Evolutionary conservation across 495 filamentous ascomycete genomes (phyloP), one percentile per base, ranked within the genome.

Genomic region (Sabuloglossum arenarium): DNA sequence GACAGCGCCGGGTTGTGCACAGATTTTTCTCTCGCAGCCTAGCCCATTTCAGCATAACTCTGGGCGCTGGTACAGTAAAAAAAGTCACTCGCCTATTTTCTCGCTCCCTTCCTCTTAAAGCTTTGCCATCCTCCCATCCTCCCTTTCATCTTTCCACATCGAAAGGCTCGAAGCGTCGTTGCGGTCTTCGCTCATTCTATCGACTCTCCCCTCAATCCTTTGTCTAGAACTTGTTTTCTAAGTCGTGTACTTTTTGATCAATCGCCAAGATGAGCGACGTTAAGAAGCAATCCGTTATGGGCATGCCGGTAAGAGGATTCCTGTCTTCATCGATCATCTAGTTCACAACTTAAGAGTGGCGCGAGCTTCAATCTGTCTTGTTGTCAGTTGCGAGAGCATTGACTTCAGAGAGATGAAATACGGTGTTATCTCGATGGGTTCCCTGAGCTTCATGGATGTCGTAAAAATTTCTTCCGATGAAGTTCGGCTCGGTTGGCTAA

Each of bases 261-360:
- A 50, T 67, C 70, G 69, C 72, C 69, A 67, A 67, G 63, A 69
- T 67, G 66, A 65, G 70, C 61, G 61, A 68, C 46, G 64, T 58
- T 59, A 67, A 68, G 67, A 86, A 85, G 60, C 86, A 88, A 83
- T 75, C 80, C 72, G 75, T 89, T 69, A 72, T 94, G 79, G 88
- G 88, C 78, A 91, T 95, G 87, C 88, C 82, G 66, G 69, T 74
- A 70, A 69, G 72, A 70, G 46, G 34, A 25, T 56, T 54, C 50
- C 14, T 1, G 16, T 58, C 43, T 46, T 51, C 56, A 54, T 29
- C 53, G 27, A 46, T 24, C 34, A 47, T 58, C 54, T 14, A 4
- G 53, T 56, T 58, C 16, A 23, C 21, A 23, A 8, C 30, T 54
- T 28, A 1, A 19, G 37, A 24, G 42, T 34, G 24, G 23, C 23